A percentile compares a stretch with the other conserved stretches of the same genome.
Evolutionary conservation across 179 eudicot species (phyloP).

Genomic region (Beta macrorhiza): DNA sequence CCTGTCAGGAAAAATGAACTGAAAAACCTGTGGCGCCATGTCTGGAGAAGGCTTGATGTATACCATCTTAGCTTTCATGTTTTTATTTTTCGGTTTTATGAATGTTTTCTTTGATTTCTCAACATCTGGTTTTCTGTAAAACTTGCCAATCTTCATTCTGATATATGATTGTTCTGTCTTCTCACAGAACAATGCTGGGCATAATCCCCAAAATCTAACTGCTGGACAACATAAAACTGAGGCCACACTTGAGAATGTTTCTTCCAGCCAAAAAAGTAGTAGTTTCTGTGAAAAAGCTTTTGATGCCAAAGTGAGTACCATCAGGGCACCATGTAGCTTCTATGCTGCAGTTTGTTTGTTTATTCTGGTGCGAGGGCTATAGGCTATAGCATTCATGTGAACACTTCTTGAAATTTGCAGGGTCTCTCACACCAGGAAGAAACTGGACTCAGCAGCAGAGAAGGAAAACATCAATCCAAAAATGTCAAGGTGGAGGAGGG

Average conservation of each 20-base stretch:
- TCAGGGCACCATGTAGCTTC: background rate
- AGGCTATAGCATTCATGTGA: background rate
- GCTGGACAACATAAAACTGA: conserved; percentile 26
- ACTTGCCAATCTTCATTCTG: background rate
- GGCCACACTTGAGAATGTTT: conserved; percentile 29
- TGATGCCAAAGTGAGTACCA: conserved; percentile 41
- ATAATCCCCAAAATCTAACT: conserved; percentile 20
- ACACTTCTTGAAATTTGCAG: conserved; percentile 25
- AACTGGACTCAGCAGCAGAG: conserved; percentile 25
- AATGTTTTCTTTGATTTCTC: background rate
- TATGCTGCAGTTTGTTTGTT: background rate
- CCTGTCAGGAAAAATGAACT: conserved; percentile 67
- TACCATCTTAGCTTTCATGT: conserved; percentile 7
- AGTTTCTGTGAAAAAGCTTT: conserved; percentile 28
- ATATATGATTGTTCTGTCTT: background rate
- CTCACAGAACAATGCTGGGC: conserved; percentile 27
- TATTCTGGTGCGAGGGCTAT: background rate
- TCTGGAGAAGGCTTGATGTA: conserved; percentile 58
- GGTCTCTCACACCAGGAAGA: conserved; percentile 24
- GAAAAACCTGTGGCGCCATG: conserved; percentile 73
- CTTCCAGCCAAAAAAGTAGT: conserved; percentile 32
- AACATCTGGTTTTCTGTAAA: background rate
- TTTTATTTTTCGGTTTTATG: background rate
- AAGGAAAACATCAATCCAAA: conserved; percentile 22
- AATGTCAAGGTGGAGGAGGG: conserved; percentile 29